Evolutionary conservation across 768 basidiomycete genomes (phyloP).

Genomic region (Mycena galopus): DNA sequence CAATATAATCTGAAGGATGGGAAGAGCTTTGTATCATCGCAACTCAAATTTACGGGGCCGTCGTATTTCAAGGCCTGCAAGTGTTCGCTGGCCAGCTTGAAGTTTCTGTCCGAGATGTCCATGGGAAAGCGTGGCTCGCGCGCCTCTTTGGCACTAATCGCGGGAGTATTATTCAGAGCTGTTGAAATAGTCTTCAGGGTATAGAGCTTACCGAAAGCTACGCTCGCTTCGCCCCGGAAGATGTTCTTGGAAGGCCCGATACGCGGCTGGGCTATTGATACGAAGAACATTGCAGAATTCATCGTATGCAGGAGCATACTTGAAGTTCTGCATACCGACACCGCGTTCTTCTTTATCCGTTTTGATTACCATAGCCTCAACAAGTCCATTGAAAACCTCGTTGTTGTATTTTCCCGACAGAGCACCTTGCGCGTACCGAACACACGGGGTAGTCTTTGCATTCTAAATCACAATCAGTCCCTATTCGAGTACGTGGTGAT

Average conservation of each 20-base stretch:
- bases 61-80: constrained; percentile 34
- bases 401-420: constrained; percentile 43
- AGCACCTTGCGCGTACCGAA: constrained; percentile 37
- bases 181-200: no score
- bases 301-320: constrained; percentile 46
- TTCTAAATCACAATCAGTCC: neutral
- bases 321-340: constrained; percentile 51
- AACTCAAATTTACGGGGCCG: constrained; percentile 46
- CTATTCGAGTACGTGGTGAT: neutral
- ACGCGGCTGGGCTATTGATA: constrained; percentile 41
- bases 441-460: constrained; percentile 12
- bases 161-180: neutral
- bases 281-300: constrained; percentile 46
- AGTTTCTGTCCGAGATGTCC: constrained; percentile 37
- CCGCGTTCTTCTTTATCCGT: constrained; percentile 44
- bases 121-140: constrained; percentile 40
- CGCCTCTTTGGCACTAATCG: constrained; percentile 25
- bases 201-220: constrained; percentile 34
- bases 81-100: constrained; percentile 36
- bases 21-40: constrained; percentile 54
- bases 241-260: constrained; percentile 40
- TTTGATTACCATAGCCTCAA: constrained; percentile 45
- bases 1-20: constrained; percentile 40
- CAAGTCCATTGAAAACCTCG: constrained; percentile 44
- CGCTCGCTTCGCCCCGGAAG: constrained; percentile 35